Evolutionary conservation across 2,329 filamentous ascomycete species (phyloP).

Genomic region (Phoma sp.): DNA sequence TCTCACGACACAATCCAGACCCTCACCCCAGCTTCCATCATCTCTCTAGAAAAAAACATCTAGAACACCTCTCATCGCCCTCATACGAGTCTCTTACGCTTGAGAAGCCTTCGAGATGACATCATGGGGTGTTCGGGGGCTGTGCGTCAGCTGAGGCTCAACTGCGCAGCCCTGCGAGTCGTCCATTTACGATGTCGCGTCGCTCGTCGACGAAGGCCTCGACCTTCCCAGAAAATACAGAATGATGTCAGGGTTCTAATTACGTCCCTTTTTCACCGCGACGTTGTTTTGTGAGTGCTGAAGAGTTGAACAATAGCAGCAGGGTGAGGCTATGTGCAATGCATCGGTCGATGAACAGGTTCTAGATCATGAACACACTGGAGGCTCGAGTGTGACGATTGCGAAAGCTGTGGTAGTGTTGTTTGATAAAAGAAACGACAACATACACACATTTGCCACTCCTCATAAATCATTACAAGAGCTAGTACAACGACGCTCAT

Average conservation of each 20-base stretch:
- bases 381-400: not conserved
- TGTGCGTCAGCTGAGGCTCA: constrained; percentile 13
- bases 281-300: not conserved
- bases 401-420: not conserved
- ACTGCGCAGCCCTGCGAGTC: constrained; percentile 1
- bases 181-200: constrained; percentile 2
- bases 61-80: not conserved
- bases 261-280: not conserved
- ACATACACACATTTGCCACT: too few species aligned
- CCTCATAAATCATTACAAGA: not conserved
- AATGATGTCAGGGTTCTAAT: constrained; percentile 4
- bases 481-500: not conserved
- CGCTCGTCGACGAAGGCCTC: not conserved
- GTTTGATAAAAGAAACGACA: not conserved
- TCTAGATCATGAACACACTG: not conserved
- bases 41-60: not conserved
- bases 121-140: constrained; percentile 4
- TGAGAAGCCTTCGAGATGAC: not conserved
- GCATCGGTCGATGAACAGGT: not conserved
- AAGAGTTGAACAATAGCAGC: constrained; percentile 3
- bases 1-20: not conserved
- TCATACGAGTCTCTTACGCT: not conserved
- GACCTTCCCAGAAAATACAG: not conserved
- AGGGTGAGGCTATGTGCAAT: constrained; percentile 1
- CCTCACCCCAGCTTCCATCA: not conserved